phyloP scores from a whole-genome alignment of 1,284 basidiomycete genomes.

The Rhodotorula sp. region DNA sequence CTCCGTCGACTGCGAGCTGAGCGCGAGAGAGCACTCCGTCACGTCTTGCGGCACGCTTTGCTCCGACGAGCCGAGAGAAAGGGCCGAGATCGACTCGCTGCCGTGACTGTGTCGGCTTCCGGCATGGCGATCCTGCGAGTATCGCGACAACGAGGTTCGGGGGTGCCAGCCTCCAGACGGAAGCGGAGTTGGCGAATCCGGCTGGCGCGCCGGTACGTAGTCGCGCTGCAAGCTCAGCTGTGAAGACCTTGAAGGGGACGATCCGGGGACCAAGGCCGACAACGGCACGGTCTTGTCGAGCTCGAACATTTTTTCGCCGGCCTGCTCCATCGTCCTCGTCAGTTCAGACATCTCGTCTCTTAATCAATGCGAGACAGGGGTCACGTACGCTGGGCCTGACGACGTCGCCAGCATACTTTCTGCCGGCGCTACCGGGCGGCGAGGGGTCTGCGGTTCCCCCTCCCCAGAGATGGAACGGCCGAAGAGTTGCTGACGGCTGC shows the following conservation, averaged over 20 bases:
- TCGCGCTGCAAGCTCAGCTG: neutral
- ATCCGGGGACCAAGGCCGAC: slow-evolving; percentile 18
- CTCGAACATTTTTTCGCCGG: slow-evolving; percentile 38
- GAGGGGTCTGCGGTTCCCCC: neutral
- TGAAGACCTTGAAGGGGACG: slow-evolving; percentile 9
- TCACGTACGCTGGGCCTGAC: slow-evolving; percentile 25
- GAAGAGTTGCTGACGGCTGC: neutral
- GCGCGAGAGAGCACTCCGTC: slow-evolving; percentile 13
- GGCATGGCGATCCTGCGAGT: slow-evolving; percentile 28
- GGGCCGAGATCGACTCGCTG: slow-evolving; percentile 4
- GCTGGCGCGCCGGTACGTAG: slow-evolving; percentile 9
- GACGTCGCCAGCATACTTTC: slow-evolving; percentile 18
- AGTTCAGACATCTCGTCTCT: neutral
- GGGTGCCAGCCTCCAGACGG: neutral
- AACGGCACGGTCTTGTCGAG: slow-evolving; percentile 23
- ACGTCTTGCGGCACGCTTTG: neutral
- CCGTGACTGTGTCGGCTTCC: neutral
- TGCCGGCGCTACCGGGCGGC: slow-evolving; percentile 15
- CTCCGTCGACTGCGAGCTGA: slow-evolving; percentile 28
- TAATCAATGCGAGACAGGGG: neutral
- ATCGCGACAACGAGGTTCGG: slow-evolving; percentile 21
- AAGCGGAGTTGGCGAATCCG: slow-evolving; percentile 22
- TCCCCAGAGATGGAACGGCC: neutral
- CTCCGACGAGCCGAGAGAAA: slow-evolving; percentile 10
- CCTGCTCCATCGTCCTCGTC: neutral